phyloP scores from a whole-genome alignment of 1,284 basidiomycete species.

The Trichosporon asahii region DNA sequence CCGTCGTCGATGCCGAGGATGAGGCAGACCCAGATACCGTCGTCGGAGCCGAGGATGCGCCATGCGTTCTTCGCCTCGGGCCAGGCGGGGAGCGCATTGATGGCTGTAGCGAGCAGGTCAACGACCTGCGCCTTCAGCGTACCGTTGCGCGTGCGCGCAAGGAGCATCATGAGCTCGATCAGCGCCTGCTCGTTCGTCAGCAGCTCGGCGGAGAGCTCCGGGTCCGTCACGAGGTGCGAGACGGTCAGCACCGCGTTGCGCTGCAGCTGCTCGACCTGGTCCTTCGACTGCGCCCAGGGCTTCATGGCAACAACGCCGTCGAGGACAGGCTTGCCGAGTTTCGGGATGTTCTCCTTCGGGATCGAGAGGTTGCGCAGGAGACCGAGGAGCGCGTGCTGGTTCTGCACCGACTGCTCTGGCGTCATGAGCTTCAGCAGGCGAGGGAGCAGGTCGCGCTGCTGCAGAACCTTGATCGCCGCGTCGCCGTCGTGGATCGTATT shows the following conservation, averaged over 20 bases:
- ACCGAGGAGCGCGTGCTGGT: constrained; percentile 11
- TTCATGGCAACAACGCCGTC: constrained; percentile 3
- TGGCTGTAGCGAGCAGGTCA: neutral
- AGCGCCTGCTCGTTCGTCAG: constrained; percentile 9
- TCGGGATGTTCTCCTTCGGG: constrained; percentile 2
- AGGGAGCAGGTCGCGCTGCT: neutral
- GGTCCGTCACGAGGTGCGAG: neutral
- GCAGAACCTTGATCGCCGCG: neutral
- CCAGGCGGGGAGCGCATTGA: constrained; percentile 1
- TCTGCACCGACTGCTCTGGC: neutral
- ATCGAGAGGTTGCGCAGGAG: constrained; percentile 16
- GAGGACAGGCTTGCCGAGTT: neutral
- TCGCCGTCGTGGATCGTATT: neutral
- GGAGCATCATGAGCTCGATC: neutral
- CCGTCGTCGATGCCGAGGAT: constrained; percentile 1
- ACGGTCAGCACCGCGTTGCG: constrained; percentile 11
- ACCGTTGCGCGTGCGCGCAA: neutral
- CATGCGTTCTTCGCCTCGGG: neutral
- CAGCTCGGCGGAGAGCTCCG: neutral
- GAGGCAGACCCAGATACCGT: neutral
- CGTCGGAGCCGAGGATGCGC: neutral
- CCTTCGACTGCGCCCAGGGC: neutral
- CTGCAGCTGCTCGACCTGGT: constrained; percentile 6
- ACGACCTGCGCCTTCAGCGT: neutral
- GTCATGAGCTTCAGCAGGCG: neutral